Base-by-base conservation (phyloP, 2,329 filamentous ascomycete species). In the Raffaelea arxii region DNA sequence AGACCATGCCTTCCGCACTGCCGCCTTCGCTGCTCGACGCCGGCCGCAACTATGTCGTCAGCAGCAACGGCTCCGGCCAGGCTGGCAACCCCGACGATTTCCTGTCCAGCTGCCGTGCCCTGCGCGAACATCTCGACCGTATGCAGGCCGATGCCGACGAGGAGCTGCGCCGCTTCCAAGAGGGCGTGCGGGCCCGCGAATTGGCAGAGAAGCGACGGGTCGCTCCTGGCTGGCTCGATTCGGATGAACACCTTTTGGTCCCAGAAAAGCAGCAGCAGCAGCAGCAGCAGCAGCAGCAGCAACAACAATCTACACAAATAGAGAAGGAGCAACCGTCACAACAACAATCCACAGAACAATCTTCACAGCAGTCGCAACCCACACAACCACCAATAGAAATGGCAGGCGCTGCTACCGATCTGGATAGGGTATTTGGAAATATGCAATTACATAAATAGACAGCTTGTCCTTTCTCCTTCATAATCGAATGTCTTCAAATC, bases 51-150 rank as follows among this genome's bases (percentile, higher is more conserved):
- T 56, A 56, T 48, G 22, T 32, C 48, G 25, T 37, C 27, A 21
- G 43, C 19, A 63, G 62, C 14, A 60, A 53, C 59, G 48, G 58
- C 54, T 48, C 62, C 51, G 50, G 60, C 50, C 85, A 90, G 60
- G 81, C 88, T 40, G 88, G 90, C 5, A 86, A 94, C 55, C 89
- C 92, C 1, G 80, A 89, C 56, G 83, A 90, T 55, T 94, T 98
- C 58, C 74, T 90, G 19, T 75, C 80, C 14, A 89, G 87, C 22
- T 96, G 91, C 66, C 76, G 77, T 51, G 82, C 84, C 7, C 75
- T 98, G 37, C 80, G 85, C 55, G 75, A 78, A 2, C 86, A 96
- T 63, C 71, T 98, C 12, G 68, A 78, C 23, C 78, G 80, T 54
- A 72, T 86, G 53, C 75, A 82, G 53, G 71, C 74, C 3, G 81